Conservation (phyloP, 106 monocot species). For the Agapanthus africanus region DNA sequence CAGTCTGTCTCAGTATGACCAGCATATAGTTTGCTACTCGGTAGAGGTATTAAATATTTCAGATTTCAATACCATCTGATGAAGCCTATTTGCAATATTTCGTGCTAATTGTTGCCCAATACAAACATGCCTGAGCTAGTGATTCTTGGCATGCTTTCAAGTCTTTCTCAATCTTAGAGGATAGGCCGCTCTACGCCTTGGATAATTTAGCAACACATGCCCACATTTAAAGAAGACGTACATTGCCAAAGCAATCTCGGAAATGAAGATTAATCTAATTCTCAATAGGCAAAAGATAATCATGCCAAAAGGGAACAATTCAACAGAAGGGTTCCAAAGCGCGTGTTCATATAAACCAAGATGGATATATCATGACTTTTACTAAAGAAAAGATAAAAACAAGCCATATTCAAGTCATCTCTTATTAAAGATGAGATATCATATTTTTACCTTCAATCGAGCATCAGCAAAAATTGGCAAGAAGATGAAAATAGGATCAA, state of each 20-base stretch:
- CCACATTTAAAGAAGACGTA: background rate
- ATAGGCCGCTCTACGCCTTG: too few relatives aligned
- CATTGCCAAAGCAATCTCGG: background rate
- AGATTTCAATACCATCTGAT: too few relatives aligned
- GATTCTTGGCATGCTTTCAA: too few relatives aligned
- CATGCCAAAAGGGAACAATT: background rate
- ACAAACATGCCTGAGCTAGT: too few relatives aligned
- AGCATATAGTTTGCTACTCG: too few relatives aligned
- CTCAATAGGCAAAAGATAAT: background rate
- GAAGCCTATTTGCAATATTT: too few relatives aligned
- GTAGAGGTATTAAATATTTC: too few relatives aligned
- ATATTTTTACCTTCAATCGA: constrained; percentile 59
- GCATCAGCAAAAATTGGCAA: constrained; percentile 76
- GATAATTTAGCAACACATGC: too few relatives aligned
- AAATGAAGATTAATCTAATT: background rate
- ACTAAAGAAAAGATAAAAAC: background rate
- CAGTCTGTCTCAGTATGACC: too few relatives aligned
- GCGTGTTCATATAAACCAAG: background rate
- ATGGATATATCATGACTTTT: background rate
- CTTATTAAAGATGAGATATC: background rate
- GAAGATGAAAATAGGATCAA: constrained; percentile 79
- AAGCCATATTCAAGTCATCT: too few relatives aligned
- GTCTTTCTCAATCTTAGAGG: too few relatives aligned
- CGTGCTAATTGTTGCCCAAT: too few relatives aligned
- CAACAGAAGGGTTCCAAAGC: background rate